phyloP scores from a whole-genome alignment of 2,329 filamentous ascomycete species.

The Aulographum hederae region DNA sequence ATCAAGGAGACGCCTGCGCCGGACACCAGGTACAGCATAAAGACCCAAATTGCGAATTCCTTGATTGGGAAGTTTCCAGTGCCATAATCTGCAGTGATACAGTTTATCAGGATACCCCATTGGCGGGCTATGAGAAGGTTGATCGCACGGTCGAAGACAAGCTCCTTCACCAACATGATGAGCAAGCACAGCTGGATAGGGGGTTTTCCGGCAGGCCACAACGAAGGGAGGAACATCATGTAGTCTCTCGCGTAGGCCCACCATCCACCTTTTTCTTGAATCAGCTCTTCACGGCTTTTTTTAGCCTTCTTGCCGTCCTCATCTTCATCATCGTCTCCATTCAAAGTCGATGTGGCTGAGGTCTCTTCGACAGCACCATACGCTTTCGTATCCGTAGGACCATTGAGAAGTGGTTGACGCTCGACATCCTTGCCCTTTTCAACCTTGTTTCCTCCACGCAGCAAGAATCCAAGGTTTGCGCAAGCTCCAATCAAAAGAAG shows the following conservation, averaged over 20 bases:
- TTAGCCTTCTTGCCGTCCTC: conserved; percentile 38
- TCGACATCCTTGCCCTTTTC: conserved; percentile 1
- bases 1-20: conserved; percentile 32
- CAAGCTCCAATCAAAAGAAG: background rate
- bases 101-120: conserved; percentile 61
- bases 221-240: conserved; percentile 54
- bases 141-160: conserved; percentile 47
- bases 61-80: conserved; percentile 31
- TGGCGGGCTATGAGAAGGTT: conserved; percentile 68
- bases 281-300: conserved; percentile 34
- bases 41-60: conserved; percentile 32
- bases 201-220: conserved; percentile 55
- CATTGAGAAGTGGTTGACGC: conserved; percentile 1
- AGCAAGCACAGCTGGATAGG: conserved; percentile 48
- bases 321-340: conserved; percentile 29
- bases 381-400: background rate
- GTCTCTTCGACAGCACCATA: background rate
- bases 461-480: background rate
- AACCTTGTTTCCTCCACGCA: background rate
- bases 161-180: conserved; percentile 47
- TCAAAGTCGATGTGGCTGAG: background rate
- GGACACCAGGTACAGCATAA: conserved; percentile 30
- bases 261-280: conserved; percentile 62
- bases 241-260: conserved; percentile 60
- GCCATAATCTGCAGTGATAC: conserved; percentile 33